These are phyloP conservation scores for Saccharomyces hybrid DNA, from an alignment of 1,139 yeast genomes.

Conservation along the genomic window DNA sequence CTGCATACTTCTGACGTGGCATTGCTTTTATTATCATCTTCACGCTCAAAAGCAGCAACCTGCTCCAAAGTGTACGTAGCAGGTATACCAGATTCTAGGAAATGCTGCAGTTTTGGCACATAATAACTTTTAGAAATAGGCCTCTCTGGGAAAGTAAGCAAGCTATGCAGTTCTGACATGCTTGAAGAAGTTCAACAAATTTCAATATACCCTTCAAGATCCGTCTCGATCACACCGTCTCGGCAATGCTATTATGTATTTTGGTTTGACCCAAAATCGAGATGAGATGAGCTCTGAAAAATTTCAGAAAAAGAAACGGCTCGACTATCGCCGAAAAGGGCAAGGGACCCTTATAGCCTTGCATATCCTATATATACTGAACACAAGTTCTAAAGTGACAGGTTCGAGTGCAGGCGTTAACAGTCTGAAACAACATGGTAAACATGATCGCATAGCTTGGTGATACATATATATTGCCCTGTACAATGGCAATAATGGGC, in stretches of 20 bases:
- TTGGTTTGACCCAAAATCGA: background rate
- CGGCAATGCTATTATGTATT: background rate
- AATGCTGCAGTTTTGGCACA: slow-evolving; percentile 38
- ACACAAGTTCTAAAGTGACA: background rate
- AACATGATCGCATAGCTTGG: background rate
- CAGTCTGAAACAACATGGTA: no score
- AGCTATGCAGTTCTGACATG: slow-evolving; percentile 67
- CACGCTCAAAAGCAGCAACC: slow-evolving; percentile 47
- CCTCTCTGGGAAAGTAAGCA: slow-evolving; percentile 48
- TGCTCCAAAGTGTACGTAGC: slow-evolving; percentile 79
- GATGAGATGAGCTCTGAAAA: background rate
- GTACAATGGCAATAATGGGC: no score
- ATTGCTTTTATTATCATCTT: slow-evolving; percentile 27
- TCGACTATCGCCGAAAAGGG: background rate
- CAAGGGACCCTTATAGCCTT: background rate
- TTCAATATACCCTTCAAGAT: no score
- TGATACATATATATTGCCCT: no score
- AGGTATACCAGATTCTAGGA: slow-evolving; percentile 59
- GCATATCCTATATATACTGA: background rate
- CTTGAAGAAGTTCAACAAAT: no score
- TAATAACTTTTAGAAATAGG: slow-evolving; percentile 46
- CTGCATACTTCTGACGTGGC: slow-evolving; percentile 32
- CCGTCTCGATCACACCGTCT: background rate
- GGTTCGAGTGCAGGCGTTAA: no score
- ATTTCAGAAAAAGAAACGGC: background rate